phyloP scores from a whole-genome alignment of 225 moss, liverwort and hornwort genomes.

The Physcomitrellopsis africana region DNA sequence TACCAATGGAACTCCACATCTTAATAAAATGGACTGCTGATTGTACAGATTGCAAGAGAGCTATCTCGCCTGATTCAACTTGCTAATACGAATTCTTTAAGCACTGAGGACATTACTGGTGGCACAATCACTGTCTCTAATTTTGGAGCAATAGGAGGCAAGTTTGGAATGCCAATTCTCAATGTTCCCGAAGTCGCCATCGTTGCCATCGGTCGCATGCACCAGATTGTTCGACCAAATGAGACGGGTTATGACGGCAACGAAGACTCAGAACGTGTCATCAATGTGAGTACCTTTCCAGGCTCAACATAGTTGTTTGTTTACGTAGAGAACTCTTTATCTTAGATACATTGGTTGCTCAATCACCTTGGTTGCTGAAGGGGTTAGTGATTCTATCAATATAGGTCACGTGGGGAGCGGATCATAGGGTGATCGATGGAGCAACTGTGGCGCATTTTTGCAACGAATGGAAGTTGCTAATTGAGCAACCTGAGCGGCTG shows the following conservation, averaged over 20 bases:
- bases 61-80: slow-evolving; percentile 73
- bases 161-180: slow-evolving; percentile 79
- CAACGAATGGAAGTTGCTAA: slow-evolving; percentile 89
- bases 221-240: slow-evolving; percentile 49
- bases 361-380: neutral
- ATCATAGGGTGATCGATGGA: slow-evolving; percentile 94
- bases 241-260: slow-evolving; percentile 27
- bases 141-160: slow-evolving; percentile 90
- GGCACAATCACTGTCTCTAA: slow-evolving; percentile 93
- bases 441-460: slow-evolving; percentile 93
- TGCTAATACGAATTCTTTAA: slow-evolving; percentile 71
- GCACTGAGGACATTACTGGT: slow-evolving; percentile 76
- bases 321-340: too few species aligned
- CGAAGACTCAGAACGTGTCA: slow-evolving; percentile 42
- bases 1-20: too few species aligned
- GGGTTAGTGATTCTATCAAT: neutral
- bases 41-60: slow-evolving; percentile 76
- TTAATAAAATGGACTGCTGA: neutral
- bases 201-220: slow-evolving; percentile 88
- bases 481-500: slow-evolving; percentile 82
- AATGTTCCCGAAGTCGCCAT: slow-evolving; percentile 94
- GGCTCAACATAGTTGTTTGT: too few species aligned
- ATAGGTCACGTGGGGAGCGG: slow-evolving; percentile 97
- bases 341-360: too few species aligned
- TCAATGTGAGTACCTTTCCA: slow-evolving; percentile 53